phyloP scores from a whole-genome alignment of 2,329 filamentous ascomycete genomes.

The Pseudogymnoascus sp. region DNA sequence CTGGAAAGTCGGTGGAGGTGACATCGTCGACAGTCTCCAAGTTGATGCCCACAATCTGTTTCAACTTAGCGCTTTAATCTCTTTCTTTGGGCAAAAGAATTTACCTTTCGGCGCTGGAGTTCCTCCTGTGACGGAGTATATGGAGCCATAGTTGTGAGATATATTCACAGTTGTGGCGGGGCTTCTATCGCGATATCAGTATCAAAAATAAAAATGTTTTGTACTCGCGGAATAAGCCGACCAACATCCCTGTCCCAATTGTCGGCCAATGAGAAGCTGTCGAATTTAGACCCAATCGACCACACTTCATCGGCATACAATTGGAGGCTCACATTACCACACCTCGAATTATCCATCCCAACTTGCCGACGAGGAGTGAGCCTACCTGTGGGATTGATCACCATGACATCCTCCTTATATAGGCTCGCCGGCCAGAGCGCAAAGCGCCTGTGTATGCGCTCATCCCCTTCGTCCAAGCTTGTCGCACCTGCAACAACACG shows the following conservation, averaged over 20 bases:
- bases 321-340: slow-evolving; percentile 8
- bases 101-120: slow-evolving; percentile 52
- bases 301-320: slow-evolving; percentile 9
- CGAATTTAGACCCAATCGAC: slow-evolving; percentile 9
- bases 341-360: slow-evolving; percentile 1
- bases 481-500: slow-evolving; percentile 36
- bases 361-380: slow-evolving; percentile 14
- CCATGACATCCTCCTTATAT: slow-evolving; percentile 65
- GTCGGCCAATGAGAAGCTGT: slow-evolving; percentile 7
- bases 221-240: slow-evolving; percentile 4
- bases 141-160: slow-evolving; percentile 33
- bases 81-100: not conserved
- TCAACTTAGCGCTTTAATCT: slow-evolving; percentile 12
- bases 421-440: slow-evolving; percentile 64
- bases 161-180: slow-evolving; percentile 4
- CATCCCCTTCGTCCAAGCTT: slow-evolving; percentile 26
- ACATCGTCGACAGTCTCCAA: slow-evolving; percentile 85
- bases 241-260: not conserved
- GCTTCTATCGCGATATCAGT: slow-evolving; percentile 9
- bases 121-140: slow-evolving; percentile 44
- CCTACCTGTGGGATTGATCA: slow-evolving; percentile 21
- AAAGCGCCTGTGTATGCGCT: slow-evolving; percentile 55
- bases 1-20: slow-evolving; percentile 83
- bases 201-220: slow-evolving; percentile 10
- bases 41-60: slow-evolving; percentile 75